phyloP scores from a whole-genome alignment of 192 early-diverging fungal genomes.

The Entophlyctis luteolus region DNA sequence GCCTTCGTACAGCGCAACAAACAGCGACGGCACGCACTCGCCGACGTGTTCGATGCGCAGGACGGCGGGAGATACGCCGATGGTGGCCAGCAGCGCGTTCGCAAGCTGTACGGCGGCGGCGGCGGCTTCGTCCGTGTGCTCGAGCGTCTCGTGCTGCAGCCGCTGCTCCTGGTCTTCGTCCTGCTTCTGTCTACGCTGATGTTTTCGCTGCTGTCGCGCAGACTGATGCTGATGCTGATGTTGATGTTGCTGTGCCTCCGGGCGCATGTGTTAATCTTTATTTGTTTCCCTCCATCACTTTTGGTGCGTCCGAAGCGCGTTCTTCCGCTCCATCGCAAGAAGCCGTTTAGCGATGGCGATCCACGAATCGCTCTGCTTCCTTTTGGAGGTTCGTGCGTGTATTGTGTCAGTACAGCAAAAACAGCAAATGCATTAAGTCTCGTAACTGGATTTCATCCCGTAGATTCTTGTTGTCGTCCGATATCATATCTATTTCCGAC shows the following conservation, averaged over 20 bases:
- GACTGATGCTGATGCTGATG: no score
- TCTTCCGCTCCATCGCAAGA: constrained; percentile 33
- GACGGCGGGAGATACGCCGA: not conserved
- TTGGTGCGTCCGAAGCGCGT: constrained; percentile 15
- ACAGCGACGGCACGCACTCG: constrained; percentile 26
- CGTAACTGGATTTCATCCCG: constrained; percentile 39
- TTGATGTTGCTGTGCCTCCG: no score
- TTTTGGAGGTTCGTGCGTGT: not conserved
- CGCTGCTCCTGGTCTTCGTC: no score
- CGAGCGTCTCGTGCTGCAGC: no score
- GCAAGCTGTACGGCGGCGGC: not conserved
- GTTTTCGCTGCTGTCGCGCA: no score
- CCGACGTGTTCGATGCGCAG: not conserved
- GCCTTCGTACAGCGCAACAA: constrained; percentile 20
- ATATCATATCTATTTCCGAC: constrained; percentile 45
- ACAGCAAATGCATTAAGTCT: not conserved
- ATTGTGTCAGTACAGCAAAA: no score
- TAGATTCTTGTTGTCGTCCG: constrained; percentile 47
- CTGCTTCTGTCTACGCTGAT: no score
- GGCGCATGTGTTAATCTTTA: no score
- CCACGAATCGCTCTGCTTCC: constrained; percentile 42
- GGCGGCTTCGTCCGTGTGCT: no score
- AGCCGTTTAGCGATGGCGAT: constrained; percentile 40
- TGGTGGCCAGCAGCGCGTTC: not conserved
- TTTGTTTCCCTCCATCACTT: no score